Conservation (phyloP, 345 rosid species). For the Melaleuca alternifolia region DNA sequence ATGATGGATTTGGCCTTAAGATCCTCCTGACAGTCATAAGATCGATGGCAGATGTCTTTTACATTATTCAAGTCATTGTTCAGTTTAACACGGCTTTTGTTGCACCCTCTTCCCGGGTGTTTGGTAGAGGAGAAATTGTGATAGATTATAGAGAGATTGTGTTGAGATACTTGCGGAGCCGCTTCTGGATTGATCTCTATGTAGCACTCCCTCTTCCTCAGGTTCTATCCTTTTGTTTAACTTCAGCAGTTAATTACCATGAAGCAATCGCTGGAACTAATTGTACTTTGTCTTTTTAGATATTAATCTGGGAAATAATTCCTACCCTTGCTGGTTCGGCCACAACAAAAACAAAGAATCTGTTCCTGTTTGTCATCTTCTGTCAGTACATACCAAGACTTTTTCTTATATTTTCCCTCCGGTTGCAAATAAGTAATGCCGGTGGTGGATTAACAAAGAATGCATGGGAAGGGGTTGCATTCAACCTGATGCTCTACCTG, state of each 20-base stretch:
- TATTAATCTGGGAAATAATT: conserved; percentile 10
- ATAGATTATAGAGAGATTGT: conserved; percentile 3
- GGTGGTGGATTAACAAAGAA: conserved; percentile 16
- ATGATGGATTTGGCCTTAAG: background rate
- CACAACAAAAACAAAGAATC: background rate
- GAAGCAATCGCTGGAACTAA: background rate
- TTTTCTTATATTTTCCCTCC: conserved; percentile 13
- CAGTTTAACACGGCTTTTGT: conserved; percentile 1
- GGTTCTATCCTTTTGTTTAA: background rate
- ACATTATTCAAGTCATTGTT: background rate
- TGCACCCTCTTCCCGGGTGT: background rate
- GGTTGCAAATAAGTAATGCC: conserved; percentile 10
- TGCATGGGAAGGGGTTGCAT: conserved; percentile 32
- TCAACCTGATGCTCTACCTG: conserved; percentile 25
- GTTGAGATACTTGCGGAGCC: background rate
- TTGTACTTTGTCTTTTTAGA: conserved; percentile 1
- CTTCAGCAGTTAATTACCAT: background rate
- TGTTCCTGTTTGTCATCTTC: conserved; percentile 6
- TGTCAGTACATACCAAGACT: conserved; percentile 21
- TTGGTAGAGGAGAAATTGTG: conserved; percentile 4
- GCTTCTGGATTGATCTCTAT: conserved; percentile 2
- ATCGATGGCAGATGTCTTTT: conserved; percentile 1
- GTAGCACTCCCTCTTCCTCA: conserved; percentile 3
- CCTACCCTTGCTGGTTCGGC: conserved; percentile 1
- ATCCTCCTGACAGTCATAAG: background rate